Conservation (phyloP, 345 rosid species). For the Cochlearia excelsa region DNA sequence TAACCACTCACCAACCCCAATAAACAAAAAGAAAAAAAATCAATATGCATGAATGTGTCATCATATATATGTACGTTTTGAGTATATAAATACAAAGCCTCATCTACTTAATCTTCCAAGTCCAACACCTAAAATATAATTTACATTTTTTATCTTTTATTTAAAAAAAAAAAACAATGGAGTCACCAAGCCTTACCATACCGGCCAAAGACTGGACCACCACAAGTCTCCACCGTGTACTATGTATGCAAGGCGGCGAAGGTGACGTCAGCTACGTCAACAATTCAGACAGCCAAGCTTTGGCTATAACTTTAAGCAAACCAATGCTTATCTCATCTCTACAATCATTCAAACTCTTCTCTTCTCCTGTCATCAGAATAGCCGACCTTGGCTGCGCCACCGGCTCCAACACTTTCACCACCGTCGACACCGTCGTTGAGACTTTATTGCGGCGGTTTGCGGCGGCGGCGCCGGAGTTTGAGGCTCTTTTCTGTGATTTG, state of each 20-base stretch:
- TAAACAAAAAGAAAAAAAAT: not conserved
- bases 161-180: slow-evolving; percentile 21
- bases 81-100: slow-evolving; percentile 22
- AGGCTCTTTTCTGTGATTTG: slow-evolving; percentile 55
- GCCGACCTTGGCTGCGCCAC: slow-evolving; percentile 63
- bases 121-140: not conserved
- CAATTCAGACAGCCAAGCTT: slow-evolving; percentile 52
- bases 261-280: slow-evolving; percentile 54
- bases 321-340: slow-evolving; percentile 52
- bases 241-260: slow-evolving; percentile 63
- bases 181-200: slow-evolving; percentile 31
- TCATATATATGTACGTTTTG: slow-evolving; percentile 5
- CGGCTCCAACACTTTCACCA: slow-evolving; percentile 50
- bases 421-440: slow-evolving; percentile 45
- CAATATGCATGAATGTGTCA: slow-evolving; percentile 14
- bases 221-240: slow-evolving; percentile 41
- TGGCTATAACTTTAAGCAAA: slow-evolving; percentile 48
- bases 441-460: slow-evolving; percentile 37
- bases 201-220: slow-evolving; percentile 34
- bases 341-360: slow-evolving; percentile 39
- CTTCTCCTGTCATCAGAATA: slow-evolving; percentile 40
- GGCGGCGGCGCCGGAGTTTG: slow-evolving; percentile 46
- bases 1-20: slow-evolving; percentile 14
- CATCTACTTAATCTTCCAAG: not conserved
- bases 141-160: not conserved